Evolutionary conservation across 345 rosid genomes (phyloP).

Genomic region (Theobroma cacao): DNA sequence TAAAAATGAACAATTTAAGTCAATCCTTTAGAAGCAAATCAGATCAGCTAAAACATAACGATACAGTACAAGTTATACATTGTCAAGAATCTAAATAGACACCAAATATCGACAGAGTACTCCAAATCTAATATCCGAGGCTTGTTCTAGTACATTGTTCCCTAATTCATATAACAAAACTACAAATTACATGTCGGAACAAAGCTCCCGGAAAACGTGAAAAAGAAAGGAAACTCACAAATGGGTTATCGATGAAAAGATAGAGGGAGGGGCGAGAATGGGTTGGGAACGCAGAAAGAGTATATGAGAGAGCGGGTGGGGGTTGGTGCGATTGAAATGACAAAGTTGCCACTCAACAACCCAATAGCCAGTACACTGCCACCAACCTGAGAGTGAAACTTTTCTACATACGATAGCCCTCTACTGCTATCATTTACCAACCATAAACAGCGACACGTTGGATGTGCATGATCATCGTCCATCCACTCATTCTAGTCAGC

Average conservation of each 20-base stretch:
- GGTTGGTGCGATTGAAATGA: background rate
- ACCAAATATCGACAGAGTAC: background rate
- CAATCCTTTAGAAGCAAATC: background rate
- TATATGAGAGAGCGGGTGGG: background rate
- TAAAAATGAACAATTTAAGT: background rate
- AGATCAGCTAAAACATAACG: background rate
- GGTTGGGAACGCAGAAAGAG: background rate
- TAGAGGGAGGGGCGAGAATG: background rate
- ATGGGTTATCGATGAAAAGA: background rate
- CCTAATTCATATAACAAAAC: background rate
- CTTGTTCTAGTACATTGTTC: background rate
- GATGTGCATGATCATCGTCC: too few relatives aligned
- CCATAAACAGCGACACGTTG: background rate
- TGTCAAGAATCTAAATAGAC: background rate
- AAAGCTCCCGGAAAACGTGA: background rate
- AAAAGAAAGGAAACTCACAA: background rate
- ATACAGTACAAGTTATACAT: background rate
- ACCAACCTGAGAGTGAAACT: background rate
- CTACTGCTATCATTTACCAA: background rate
- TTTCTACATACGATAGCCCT: background rate
- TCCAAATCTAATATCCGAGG: background rate
- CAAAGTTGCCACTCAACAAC: constrained; percentile 11
- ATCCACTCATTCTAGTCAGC: background rate
- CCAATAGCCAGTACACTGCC: background rate
- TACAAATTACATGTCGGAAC: background rate